Conservation (phyloP, 2,329 filamentous ascomycete species). For the Hyphodiscus sp. region DNA sequence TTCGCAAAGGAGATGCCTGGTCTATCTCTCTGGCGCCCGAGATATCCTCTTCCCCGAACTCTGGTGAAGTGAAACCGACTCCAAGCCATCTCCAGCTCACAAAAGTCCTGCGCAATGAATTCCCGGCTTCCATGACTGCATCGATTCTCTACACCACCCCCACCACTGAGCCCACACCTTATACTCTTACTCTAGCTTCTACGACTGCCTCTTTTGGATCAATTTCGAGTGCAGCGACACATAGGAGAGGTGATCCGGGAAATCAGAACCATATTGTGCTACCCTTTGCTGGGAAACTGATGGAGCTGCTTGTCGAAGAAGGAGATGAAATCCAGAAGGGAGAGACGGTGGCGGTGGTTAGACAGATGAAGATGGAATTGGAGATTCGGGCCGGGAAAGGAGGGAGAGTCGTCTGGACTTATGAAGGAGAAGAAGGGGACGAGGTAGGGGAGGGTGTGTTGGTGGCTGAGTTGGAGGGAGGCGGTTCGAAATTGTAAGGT, state of each 20-base stretch:
- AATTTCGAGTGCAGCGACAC: slow-evolving; percentile 39
- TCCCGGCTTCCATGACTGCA: slow-evolving; percentile 47
- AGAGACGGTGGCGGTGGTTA: slow-evolving; percentile 50
- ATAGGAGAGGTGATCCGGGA: slow-evolving; percentile 42
- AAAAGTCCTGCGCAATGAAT: slow-evolving; percentile 52
- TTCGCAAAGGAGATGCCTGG: slow-evolving; percentile 55
- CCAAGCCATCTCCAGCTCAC: slow-evolving; percentile 48
- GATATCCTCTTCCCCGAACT: slow-evolving; percentile 6
- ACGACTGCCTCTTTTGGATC: slow-evolving; percentile 42
- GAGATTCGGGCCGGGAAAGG: slow-evolving; percentile 41
- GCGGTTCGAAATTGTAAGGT: slow-evolving; percentile 11
- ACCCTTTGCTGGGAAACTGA: slow-evolving; percentile 51
- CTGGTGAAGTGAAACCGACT: slow-evolving; percentile 18
- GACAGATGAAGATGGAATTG: slow-evolving; percentile 67
- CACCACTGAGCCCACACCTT: slow-evolving; percentile 38
- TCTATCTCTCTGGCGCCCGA: slow-evolving; percentile 40
- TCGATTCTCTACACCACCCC: slow-evolving; percentile 42
- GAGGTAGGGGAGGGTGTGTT: slow-evolving; percentile 24
- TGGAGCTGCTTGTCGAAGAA: slow-evolving; percentile 50
- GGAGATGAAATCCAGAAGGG: slow-evolving; percentile 44
- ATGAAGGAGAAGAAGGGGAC: slow-evolving; percentile 25
- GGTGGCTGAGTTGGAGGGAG: slow-evolving; percentile 18
- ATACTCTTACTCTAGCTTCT: slow-evolving; percentile 34
- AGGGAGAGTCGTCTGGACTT: slow-evolving; percentile 22
- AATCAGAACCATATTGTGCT: slow-evolving; percentile 47